Evolutionary conservation across 2,329 filamentous ascomycete genomes (phyloP), one percentile per base, ranked within the genome.

Genomic region (Xylariomycetidae sp.): DNA sequence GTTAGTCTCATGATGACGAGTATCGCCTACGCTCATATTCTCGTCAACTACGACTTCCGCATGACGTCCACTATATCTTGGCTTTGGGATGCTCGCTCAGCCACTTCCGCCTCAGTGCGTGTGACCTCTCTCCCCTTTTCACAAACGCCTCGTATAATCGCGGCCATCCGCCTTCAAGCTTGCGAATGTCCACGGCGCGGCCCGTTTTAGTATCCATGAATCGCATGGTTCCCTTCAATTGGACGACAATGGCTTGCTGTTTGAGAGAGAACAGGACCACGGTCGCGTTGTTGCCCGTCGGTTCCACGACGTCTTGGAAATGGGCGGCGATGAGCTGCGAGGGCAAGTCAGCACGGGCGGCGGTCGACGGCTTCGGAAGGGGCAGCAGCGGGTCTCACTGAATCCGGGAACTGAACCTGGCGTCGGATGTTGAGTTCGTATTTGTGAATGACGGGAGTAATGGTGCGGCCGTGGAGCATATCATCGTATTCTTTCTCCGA

Each of bases 231-330:
- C 46, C 45, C 18, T 39, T 47, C 4, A 34, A 38, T 6, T 49
- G 30, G 12, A 46, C 42, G 9, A 50, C 42, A 10, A 50, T 43
- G 22, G 41, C 41, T 22, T 50, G 44, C 35, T 49, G 46, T 25
- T 40, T 42, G 10, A 49, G 40, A 2, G 44, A 52, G 26, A 41
- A 47, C 4, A 49, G 35, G 7, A 27, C 34, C 3, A 37, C 40
- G 10, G 39, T 41, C 6, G 38, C 41, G 17, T 28, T 31, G 15
- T 46, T 43, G 1, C 40, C 35, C n/a, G 46, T 43, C 9, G 44
- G 45, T 20, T 49, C 43, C 10, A 44, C 38, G 15, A 12, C n/a
- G 4, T 45, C 42, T 17, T 44, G 35, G 1, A 42, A 40, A 22
- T 39, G 32, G 13, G 48, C 46, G 2, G 40, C 39, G 16, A 49